Evolutionary conservation across 148 eudicot species (phyloP), one percentile per base, ranked within the genome.

Genomic region (Fallopia convolvulus): DNA sequence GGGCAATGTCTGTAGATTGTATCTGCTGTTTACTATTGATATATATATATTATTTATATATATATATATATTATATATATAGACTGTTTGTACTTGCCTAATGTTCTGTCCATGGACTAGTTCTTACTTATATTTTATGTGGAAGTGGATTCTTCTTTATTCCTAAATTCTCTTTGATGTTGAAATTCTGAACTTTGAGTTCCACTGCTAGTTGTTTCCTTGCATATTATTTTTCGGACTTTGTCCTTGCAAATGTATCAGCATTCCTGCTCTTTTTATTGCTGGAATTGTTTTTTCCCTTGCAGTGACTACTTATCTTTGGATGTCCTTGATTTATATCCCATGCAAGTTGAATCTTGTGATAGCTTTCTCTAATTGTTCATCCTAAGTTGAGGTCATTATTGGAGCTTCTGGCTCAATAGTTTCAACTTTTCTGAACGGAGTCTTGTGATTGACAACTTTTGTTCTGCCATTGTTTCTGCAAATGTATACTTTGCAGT

Each of bases 151-250:
- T 2, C 13, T 20, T 58, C 66, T 8, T 58, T 21, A 58, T 58
- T 9, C 32, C 32, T 58, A 23, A 58, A 58, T 58, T 23, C 32
- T 58, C 66, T 58, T 58, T 1, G 33, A 58, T 58, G 66, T 21
- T 21, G 32, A 58, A 21, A 7, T 55, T 61, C 68, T 26, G 2
- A 30, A 4, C 39, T 32, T 33, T 33, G 71, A 65, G 71, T 4
- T 32, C 71, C 71, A 26, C 26, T 32, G 18, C 41, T 65, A 65
- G 71, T 65, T 65, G 41, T 65, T 65, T 65, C n/a, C 42, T 65
- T 65, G 41, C 71, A 65, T 65, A 40, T 12, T 6, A 65, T 4
- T 33, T 32, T 12, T 40, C 0, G 8, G 47, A 44, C n/a, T 30
- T 33, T 33, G 39, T 61, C 26, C 39, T 23, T 30, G 36, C 26